Evolutionary conservation across 2,329 filamentous ascomycete species (phyloP).

Genomic region (Didymella sp.): DNA sequence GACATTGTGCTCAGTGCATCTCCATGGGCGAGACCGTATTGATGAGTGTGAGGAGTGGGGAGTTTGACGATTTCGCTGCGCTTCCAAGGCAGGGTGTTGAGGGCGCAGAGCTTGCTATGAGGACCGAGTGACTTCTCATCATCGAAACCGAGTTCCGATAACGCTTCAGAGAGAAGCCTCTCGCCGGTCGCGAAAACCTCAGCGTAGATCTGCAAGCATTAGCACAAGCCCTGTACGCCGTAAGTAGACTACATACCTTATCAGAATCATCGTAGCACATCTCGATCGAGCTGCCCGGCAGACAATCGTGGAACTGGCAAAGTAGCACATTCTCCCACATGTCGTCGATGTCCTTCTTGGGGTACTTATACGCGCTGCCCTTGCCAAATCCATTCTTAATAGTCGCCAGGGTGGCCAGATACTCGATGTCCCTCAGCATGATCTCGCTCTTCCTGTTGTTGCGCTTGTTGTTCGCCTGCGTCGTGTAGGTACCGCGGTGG

Average conservation of each 20-base stretch:
- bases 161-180: slow-evolving; percentile 72
- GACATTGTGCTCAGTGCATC: slow-evolving; percentile 53
- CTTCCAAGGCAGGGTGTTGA: slow-evolving; percentile 90
- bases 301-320: slow-evolving; percentile 97
- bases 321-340: slow-evolving; percentile 95
- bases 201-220: slow-evolving; percentile 68
- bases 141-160: slow-evolving; percentile 70
- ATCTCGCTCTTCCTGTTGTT: slow-evolving; percentile 90
- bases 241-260: slow-evolving; percentile 59
- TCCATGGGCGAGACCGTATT: slow-evolving; percentile 55
- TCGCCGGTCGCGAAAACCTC: slow-evolving; percentile 80
- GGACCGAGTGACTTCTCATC: slow-evolving; percentile 52
- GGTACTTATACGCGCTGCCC: slow-evolving; percentile 75
- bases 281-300: slow-evolving; percentile 93
- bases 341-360: slow-evolving; percentile 88
- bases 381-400: slow-evolving; percentile 65
- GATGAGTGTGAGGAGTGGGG: slow-evolving; percentile 50
- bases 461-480: slow-evolving; percentile 94
- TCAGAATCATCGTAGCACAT: slow-evolving; percentile 99
- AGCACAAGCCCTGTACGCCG: slow-evolving; percentile 22
- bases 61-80: slow-evolving; percentile 76
- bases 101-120: slow-evolving; percentile 62
- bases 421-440: slow-evolving; percentile 85
- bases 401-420: slow-evolving; percentile 84
- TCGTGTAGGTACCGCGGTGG: slow-evolving; percentile 96